A percentile compares a stretch with the other conserved stretches of the same genome.
These are phyloP conservation scores for Chrysopogon serrulatus DNA, from an alignment of 176 grass and related monocot genomes.

Conservation along the genomic window DNA sequence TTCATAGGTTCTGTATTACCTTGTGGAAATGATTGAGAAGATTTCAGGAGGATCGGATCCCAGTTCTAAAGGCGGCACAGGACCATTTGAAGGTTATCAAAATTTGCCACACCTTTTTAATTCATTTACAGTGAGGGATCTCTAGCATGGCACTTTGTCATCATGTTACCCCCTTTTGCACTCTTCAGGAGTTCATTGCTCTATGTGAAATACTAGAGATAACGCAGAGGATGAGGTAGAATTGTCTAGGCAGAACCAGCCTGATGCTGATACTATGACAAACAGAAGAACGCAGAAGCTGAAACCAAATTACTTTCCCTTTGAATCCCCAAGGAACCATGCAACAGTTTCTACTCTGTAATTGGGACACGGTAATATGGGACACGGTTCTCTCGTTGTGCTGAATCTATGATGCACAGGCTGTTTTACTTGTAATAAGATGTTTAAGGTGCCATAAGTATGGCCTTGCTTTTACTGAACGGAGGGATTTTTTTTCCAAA, in stretches of 20 bases:
- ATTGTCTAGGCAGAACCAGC: conserved; percentile 25
- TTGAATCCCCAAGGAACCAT: too few species aligned
- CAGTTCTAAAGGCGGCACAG: conserved; percentile 56
- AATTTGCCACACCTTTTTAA: neutral
- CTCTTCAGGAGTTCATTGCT: conserved; percentile 71
- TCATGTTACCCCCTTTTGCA: neutral
- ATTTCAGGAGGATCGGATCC: conserved; percentile 54
- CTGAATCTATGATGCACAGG: neutral
- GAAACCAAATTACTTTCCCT: neutral
- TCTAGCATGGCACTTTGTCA: neutral
- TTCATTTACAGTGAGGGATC: too few species aligned
- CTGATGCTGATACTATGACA: conserved; percentile 49
- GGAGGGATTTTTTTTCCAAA: neutral
- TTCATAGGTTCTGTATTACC: conserved; percentile 66
- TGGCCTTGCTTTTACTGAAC: neutral
- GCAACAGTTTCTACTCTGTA: too few species aligned
- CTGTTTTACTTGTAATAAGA: neutral
- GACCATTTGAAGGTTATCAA: conserved; percentile 76
- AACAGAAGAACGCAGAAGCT: conserved; percentile 73
- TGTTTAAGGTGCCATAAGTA: too few species aligned
- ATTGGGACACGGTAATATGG: too few species aligned
- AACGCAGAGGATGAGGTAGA: conserved; percentile 61
- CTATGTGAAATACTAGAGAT: conserved; percentile 77
- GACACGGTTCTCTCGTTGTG: neutral
- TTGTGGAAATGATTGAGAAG: conserved; percentile 74